Evolutionary conservation across 1,139 yeast species (phyloP).

Genomic region (Torulaspora globosa): DNA sequence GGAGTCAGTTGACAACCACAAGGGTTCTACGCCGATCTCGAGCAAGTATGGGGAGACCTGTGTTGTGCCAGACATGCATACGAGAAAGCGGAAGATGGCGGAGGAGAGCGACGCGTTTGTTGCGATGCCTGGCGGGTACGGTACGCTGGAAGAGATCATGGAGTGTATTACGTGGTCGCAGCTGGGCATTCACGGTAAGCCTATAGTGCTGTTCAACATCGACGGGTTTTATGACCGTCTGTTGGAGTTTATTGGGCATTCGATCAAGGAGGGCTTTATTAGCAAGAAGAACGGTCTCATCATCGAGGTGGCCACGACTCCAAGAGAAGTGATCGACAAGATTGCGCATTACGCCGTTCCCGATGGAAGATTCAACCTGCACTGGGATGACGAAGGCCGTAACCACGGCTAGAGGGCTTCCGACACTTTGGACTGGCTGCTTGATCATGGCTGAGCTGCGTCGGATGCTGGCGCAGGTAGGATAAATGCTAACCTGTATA

Average conservation of each 20-base stretch:
- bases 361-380: constrained; percentile 67
- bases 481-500: neutral
- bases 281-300: constrained; percentile 63
- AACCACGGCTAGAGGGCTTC: neutral
- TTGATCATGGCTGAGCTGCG: neutral
- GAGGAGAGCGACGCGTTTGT: constrained; percentile 81
- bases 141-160: constrained; percentile 84
- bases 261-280: constrained; percentile 64
- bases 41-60: constrained; percentile 74
- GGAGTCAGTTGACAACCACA: constrained; percentile 43
- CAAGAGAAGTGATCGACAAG: constrained; percentile 60
- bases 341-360: constrained; percentile 64
- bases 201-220: constrained; percentile 71
- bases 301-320: constrained; percentile 61
- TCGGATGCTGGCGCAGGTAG: neutral
- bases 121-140: constrained; percentile 91
- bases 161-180: constrained; percentile 91
- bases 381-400: constrained; percentile 51
- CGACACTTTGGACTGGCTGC: neutral
- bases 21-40: constrained; percentile 63
- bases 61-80: constrained; percentile 84
- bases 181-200: constrained; percentile 77
- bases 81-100: constrained; percentile 83
- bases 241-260: constrained; percentile 52
- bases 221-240: constrained; percentile 78